Base-by-base conservation (phyloP, 2,329 filamentous ascomycete genomes). In the Coleophoma eucalyptorum region DNA sequence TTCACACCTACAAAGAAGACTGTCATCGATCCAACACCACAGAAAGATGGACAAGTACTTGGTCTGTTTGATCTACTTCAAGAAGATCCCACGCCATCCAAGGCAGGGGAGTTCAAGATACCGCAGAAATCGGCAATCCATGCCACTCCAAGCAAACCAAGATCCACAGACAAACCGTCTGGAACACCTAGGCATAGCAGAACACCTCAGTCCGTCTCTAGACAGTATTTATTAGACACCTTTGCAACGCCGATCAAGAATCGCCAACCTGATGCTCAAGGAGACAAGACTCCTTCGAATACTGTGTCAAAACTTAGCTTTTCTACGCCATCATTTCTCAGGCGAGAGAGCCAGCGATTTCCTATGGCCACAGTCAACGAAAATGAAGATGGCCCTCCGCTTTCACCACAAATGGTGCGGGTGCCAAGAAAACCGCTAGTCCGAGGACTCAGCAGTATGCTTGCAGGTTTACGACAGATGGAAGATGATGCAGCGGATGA, bases 11-110 rank as follows among this genome's bases (percentile, higher is more conserved):
- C 69, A 0, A 73, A 77, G 11, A 80, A 81, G 2, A 83, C 80
- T 5, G 79, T 77, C 1, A 79, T 94, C 54, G 88, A 87, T 2
- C 89, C 89, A 1, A 94, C 89, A 12, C 89, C 89, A 3, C 89
- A 93, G 62, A 83, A 84, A 54, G 87, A 93, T 65, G 89, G 89
- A 26, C 81, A 81, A 18, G 84, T 91, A 1, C 74, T 94, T 2
- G 88, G 89, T 4, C 70, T 94, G 16, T 94, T 94, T 64, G 89
- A 93, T 62, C 69, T 87, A 11, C 70, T 90, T 7, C 71, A 74
- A 21, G 75, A 79, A 50, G 72, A 73, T 1, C 77, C 78, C 19
- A 56, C 59, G 13, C 61, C 62, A 3, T 56, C 56, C 3, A 57
- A 55, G 16, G 4, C 42, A 13, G 21, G 19, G 7, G 42, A 44